These are phyloP conservation scores for Spergularia azorica DNA, from an alignment of 179 eudicot genomes.

Conservation along the genomic window DNA sequence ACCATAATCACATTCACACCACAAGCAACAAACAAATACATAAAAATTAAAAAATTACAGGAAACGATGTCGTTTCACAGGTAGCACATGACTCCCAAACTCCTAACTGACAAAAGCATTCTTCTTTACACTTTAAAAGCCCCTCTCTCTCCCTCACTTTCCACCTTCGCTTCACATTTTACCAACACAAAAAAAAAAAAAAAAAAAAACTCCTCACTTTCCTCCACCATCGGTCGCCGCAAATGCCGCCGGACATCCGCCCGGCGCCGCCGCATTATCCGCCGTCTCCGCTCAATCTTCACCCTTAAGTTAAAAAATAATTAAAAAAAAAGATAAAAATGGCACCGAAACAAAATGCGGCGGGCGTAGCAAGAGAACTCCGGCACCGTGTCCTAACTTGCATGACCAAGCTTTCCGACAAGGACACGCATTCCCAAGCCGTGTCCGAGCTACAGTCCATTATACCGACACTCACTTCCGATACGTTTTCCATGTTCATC, in stretches of 20 bases:
- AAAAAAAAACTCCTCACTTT: neutral
- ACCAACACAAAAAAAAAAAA: neutral
- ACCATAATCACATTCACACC: too few species aligned
- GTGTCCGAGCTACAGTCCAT: constrained; percentile 67
- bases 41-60: too few species aligned
- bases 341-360: constrained; percentile 37
- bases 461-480: constrained; percentile 52
- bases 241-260: constrained; percentile 33
- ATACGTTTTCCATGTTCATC: constrained; percentile 58
- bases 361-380: constrained; percentile 60
- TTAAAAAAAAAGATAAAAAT: neutral
- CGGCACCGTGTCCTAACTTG: constrained; percentile 77
- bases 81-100: neutral
- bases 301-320: neutral
- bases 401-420: constrained; percentile 78
- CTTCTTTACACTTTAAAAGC: constrained; percentile 19
- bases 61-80: constrained; percentile 25
- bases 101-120: too few species aligned
- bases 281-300: neutral
- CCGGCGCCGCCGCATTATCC: constrained; percentile 24
- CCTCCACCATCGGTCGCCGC: constrained; percentile 22
- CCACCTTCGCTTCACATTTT: neutral
- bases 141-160: neutral
- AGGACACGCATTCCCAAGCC: constrained; percentile 79
- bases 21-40: too few species aligned